These are phyloP conservation scores for Phycomyces nitens DNA, from an alignment of 192 early-diverging fungal species.

Conservation along the genomic window DNA sequence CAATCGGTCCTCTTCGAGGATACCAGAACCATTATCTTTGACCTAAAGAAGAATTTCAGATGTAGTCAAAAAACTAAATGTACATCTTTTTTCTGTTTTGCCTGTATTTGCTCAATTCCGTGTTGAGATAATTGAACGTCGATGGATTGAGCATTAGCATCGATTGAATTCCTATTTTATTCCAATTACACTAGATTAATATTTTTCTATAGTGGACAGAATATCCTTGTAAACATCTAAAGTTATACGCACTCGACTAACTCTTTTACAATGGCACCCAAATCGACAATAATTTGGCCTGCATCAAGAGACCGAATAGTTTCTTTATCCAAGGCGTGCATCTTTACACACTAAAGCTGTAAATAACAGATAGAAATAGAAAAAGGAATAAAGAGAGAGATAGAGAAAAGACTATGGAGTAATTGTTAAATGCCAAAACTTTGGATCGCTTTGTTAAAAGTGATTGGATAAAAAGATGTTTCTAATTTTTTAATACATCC, in stretches of 20 bases:
- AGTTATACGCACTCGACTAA: slow-evolving; percentile 37
- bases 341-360: neutral
- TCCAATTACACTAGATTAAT: neutral
- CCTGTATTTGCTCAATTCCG: slow-evolving; percentile 33
- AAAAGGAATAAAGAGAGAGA: neutral
- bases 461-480: neutral
- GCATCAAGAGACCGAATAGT: slow-evolving; percentile 32
- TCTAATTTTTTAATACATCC: no score
- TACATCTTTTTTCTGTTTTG: slow-evolving; percentile 8
- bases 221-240: no score
- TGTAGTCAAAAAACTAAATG: neutral
- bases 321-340: slow-evolving; percentile 18
- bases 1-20: slow-evolving; percentile 27
- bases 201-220: no score
- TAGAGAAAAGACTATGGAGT: neutral
- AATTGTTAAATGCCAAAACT: neutral
- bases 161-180: slow-evolving; percentile 36
- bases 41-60: slow-evolving; percentile 17
- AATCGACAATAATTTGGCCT: slow-evolving; percentile 38
- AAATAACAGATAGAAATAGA: neutral
- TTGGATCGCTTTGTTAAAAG: neutral
- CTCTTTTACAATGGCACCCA: slow-evolving; percentile 37
- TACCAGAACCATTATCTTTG: slow-evolving; percentile 38
- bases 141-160: slow-evolving; percentile 35
- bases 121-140: slow-evolving; percentile 33